Evolutionary conservation across 176 grass and related monocot genomes (phyloP).

Genomic region (Lolium rigidum): DNA sequence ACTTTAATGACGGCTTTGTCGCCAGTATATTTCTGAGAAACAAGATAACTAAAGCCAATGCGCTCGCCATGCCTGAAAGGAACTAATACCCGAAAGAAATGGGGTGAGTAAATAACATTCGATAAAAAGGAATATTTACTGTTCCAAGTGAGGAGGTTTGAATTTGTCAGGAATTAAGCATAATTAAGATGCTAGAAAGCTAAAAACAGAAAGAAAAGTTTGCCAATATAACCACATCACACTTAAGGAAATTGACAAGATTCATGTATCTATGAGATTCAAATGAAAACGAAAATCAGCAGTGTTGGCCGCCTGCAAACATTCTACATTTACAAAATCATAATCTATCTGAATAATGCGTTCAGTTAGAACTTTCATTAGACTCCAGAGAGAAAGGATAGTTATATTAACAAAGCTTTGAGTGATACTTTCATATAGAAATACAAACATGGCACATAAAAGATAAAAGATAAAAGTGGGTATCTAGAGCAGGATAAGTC

Average conservation of each 20-base stretch:
- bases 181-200: not conserved
- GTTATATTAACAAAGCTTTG: not conserved
- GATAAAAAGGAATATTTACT: not conserved
- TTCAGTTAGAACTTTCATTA: not conserved
- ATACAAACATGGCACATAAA: not conserved
- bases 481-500: slow-evolving; percentile 24
- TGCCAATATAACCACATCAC: not conserved
- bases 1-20: slow-evolving; percentile 87
- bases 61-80: slow-evolving; percentile 97
- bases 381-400: not conserved
- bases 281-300: slow-evolving; percentile 21
- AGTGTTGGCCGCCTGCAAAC: not conserved
- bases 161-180: slow-evolving; percentile 7
- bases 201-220: not conserved
- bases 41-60: slow-evolving; percentile 97
- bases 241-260: slow-evolving; percentile 17
- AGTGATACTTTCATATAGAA: not conserved
- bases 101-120: slow-evolving; percentile 31
- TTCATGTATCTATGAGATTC: not conserved
- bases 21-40: slow-evolving; percentile 97
- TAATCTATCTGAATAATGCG: slow-evolving; percentile 9
- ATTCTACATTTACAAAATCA: not conserved
- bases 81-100: slow-evolving; percentile 51
- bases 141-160: not conserved
- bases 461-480: not conserved